phyloP scores from a whole-genome alignment of 768 basidiomycete species.

The Russula virescens region DNA sequence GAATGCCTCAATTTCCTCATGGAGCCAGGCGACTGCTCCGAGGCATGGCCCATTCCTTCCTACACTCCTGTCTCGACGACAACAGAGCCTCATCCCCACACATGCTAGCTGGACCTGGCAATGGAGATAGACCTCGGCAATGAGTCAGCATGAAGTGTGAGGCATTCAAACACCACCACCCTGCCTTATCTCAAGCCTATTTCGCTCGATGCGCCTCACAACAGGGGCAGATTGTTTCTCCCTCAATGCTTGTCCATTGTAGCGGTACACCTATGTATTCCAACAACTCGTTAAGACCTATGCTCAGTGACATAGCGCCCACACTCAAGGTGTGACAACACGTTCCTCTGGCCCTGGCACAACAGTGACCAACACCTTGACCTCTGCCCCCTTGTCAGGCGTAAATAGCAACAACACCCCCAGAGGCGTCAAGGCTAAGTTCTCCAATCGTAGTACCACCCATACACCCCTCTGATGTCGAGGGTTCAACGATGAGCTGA shows the following conservation, averaged over 20 bases:
- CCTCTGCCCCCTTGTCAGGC: slow-evolving; percentile 23
- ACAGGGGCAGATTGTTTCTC: slow-evolving; percentile 45
- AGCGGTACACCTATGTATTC: slow-evolving; percentile 3
- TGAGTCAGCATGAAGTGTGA: slow-evolving; percentile 26
- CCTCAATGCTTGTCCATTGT: slow-evolving; percentile 48
- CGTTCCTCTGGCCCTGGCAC: slow-evolving; percentile 64
- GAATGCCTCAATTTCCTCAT: slow-evolving; percentile 74
- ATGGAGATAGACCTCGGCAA: slow-evolving; percentile 32
- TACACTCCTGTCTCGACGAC: slow-evolving; percentile 12
- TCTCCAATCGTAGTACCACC: slow-evolving; percentile 83
- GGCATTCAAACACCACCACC: slow-evolving; percentile 27
- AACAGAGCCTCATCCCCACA: slow-evolving; percentile 13
- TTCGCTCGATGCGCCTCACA: slow-evolving; percentile 40
- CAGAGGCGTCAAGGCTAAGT: slow-evolving; percentile 70
- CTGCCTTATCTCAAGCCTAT: slow-evolving; percentile 33
- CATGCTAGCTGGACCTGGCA: slow-evolving; percentile 24
- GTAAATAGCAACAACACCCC: slow-evolving; percentile 39
- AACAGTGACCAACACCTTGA: slow-evolving; percentile 32
- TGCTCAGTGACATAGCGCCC: slow-evolving; percentile 21
- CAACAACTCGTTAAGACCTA: slow-evolving; percentile 1
- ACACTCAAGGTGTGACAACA: slow-evolving; percentile 14
- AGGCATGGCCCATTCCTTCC: slow-evolving; percentile 29
- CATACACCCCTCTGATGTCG: slow-evolving; percentile 86
- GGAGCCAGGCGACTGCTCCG: slow-evolving; percentile 33
- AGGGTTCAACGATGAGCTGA: slow-evolving; percentile 81